Base-by-base conservation (phyloP, 2,329 filamentous ascomycete species). In the Diaporthe nobilis region DNA sequence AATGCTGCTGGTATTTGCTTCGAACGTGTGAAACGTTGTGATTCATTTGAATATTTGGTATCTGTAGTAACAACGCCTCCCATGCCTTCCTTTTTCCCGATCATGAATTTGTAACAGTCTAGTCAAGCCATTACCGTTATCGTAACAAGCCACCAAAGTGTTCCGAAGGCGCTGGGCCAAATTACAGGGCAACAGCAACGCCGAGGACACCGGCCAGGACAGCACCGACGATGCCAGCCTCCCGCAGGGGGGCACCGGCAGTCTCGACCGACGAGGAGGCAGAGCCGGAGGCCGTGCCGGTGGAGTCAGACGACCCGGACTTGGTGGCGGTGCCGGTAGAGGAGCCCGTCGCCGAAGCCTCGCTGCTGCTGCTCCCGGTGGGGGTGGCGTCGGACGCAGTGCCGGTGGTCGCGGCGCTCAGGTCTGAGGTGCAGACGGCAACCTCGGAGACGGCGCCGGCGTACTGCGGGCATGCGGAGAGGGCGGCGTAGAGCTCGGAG, bases 401-500 rank as follows among this genome's bases (percentile, higher is more conserved):
- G 42, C 28, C 65, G 73, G 44, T 61, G 31, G 42, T n/a, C 12
- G 31, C 74, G 4, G 73, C 44, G 31, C 57, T 67, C 7, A 49
- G 57, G 67, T 10, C 17, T 53, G 60, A 68, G 25, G 55, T 58
- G 61, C 65, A 74, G 44, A 58, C 57, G 12, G 39, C 20, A 22
- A 71, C 60, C 47, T 76, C 75, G 55, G 75, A 72, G n/a, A 75
- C 42, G 25, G 77, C 72, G 55, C 70, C 63, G 71, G 73, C 73
- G 74, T 78, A 76, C 17, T 78, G 51, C 31, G 81, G 79, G 78
- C 82, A 84, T 71, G 78, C 10, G 47, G 76, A 77, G 12, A 83
- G 42, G 17, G 79, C 80, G 44, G 77, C 79, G 57, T 22, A 20
- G 28, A 81, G 73, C 25, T 75, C 78, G 71, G 55, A 77, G 73